Base-by-base conservation (phyloP, 768 basidiomycete species). In the Lentinula raphanica region DNA sequence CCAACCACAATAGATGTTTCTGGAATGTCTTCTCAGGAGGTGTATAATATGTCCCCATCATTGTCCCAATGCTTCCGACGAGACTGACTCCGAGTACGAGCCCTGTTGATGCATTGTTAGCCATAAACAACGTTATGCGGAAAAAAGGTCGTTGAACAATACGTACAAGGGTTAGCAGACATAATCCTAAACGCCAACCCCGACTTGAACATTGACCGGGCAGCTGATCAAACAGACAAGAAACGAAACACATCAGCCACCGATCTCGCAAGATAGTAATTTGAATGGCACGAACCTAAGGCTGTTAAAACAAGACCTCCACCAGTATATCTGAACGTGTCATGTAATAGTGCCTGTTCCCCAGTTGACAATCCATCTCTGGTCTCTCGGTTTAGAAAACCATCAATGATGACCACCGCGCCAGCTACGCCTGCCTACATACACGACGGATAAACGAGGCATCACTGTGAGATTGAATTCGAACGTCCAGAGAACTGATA, bases 1-100 rank as follows among this genome's bases (percentile, higher is more conserved):
- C 89, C 63, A 90, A 76, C 90, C 90, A 92, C 71, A 89, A 87
- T 12, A 84, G 68, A 69, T 92, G 91, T 66, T 93, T 93, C 66
- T 87, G 83, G 11, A 88, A 64, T 2, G 83, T 79, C 49, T 82
- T 88, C 64, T 92, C 88, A 0, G 92, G 90, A 32, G 88, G 76
- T 0, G 91, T 94, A 70, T 84, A 87, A 67, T 83, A 83, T 2
- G 84, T 84, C 44, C 88, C 91, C 79, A 90, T 84, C 90, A 95
- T 95, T 3, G 85, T 82, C 0, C 90, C 92, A 58, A 95, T 90
- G 59, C 84, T 81, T 13, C 90, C 90, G 13, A 78, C 85, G 40
- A 93, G 79, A 71, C 91, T 87, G 51, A 88, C 83, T 61, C 90
- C 92, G 45, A 93, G 81, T 2, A 94, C 89, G 55, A 88, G 74